Percentiles rank a stretch among this genome's conserved stretches.
phyloP scores from a whole-genome alignment of 805 yeast genomes.

The Candida schatavii region DNA sequence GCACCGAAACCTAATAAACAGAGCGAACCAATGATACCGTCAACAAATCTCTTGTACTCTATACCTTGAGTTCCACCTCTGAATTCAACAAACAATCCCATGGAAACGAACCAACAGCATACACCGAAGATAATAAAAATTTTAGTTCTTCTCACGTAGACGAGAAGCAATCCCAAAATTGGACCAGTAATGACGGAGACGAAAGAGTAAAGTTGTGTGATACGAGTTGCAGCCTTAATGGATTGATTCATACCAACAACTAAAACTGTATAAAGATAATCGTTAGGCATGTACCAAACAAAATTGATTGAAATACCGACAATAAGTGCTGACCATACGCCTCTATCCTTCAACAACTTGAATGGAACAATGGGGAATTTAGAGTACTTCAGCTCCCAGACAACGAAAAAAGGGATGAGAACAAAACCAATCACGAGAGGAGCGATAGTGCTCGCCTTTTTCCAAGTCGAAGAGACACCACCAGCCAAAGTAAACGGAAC shows the following conservation, averaged over 20 bases:
- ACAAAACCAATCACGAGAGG: constrained; percentile 16
- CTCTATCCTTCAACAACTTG: constrained; percentile 15
- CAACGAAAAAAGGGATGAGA: constrained; percentile 12
- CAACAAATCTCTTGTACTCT: constrained; percentile 4
- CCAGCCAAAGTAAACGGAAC: constrained; percentile 36
- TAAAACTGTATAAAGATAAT: constrained; percentile 64
- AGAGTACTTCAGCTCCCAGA: constrained; percentile 15
- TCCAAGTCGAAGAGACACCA: constrained; percentile 17
- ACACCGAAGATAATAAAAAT: constrained; percentile 22
- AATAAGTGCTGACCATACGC: constrained; percentile 16
- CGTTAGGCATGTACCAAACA: constrained; percentile 60
- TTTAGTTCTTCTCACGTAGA: constrained; percentile 15
- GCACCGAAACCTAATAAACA: constrained; percentile 19
- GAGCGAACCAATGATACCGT: constrained; percentile 18
- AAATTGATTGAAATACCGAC: constrained; percentile 14
- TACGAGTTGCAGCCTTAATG: constrained; percentile 15
- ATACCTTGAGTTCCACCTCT: constrained; percentile 8
- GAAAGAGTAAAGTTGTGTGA: constrained; percentile 13
- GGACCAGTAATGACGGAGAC: constrained; percentile 15
- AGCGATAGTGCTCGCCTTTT: constrained; percentile 13
- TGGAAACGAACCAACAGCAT: constrained; percentile 22
- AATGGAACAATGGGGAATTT: constrained; percentile 15
- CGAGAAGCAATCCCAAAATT: constrained; percentile 15
- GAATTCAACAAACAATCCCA: constrained; percentile 22
- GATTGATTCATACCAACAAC: constrained; percentile 29